Percentiles rank a stretch among this genome's conserved stretches.
Conservation (phyloP, 805 yeast genomes). For the Teunomyces tritomae region DNA sequence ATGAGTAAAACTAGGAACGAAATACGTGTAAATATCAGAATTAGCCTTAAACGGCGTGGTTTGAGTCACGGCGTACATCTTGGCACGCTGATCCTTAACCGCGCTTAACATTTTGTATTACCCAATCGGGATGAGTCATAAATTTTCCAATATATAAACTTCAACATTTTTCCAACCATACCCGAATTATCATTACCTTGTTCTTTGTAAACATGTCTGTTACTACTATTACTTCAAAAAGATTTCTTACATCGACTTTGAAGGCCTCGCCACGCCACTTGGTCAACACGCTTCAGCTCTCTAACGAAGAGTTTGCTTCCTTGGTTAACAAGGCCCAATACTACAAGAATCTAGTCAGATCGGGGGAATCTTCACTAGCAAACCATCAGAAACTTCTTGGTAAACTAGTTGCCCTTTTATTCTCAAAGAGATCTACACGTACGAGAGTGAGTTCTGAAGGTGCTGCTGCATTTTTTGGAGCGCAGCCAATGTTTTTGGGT, state of each 20-base stretch:
- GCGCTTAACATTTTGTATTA: constrained; percentile 12
- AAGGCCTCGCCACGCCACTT: constrained; percentile 58
- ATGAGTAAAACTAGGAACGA: not conserved
- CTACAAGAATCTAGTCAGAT: constrained; percentile 62
- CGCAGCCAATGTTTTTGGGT: constrained; percentile 94
- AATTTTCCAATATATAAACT: constrained; percentile 4
- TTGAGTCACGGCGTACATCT: not conserved
- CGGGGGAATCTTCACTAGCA: constrained; percentile 41
- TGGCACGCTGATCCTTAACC: constrained; percentile 10
- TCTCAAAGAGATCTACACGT: constrained; percentile 91
- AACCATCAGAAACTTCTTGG: constrained; percentile 64
- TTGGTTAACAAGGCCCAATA: constrained; percentile 71
- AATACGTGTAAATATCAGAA: not conserved
- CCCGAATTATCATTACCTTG: not conserved
- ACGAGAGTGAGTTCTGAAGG: constrained; percentile 94
- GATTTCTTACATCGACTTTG: constrained; percentile 4
- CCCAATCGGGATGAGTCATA: constrained; percentile 10
- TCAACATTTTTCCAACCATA: not conserved
- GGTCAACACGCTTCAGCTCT: constrained; percentile 75
- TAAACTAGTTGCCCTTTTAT: constrained; percentile 76
- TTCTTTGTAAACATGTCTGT: constrained; percentile 3
- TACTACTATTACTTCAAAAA: constrained; percentile 2
- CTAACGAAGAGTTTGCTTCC: constrained; percentile 65
- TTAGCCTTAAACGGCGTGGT: not conserved
- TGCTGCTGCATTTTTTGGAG: constrained; percentile 90